Evolutionary conservation across 768 basidiomycete species (phyloP), one percentile per base, ranked within the genome.

Genomic region (Postia placenta): DNA sequence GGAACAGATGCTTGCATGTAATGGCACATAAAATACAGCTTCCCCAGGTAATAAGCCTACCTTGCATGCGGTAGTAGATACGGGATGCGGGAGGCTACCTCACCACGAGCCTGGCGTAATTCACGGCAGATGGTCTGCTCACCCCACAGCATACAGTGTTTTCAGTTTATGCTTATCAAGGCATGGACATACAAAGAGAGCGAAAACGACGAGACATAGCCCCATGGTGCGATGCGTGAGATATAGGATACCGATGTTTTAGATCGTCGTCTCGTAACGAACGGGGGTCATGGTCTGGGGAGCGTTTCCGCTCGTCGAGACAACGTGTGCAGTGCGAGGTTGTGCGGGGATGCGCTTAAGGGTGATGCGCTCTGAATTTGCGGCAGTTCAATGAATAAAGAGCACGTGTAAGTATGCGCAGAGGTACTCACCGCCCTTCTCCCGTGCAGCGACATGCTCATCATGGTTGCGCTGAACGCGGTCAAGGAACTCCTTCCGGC

Each of bases 201-300:
- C 47, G 54, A 54, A 48, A 56, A 53, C 37, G 53, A 49, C 25
- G 42, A 48, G 35, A 47, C 59, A 61, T 57, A 56, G 50, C 51
- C 56, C 43, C 40, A 45, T 40, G 24, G 36, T 39, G 25, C 17
- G 45, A 45, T 37, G 42, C 43, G 45, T 20, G 19, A 27, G 19
- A 39, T n/a, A 39, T 24, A 49, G 25, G 40, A 38, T 35, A 43
- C 15, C 27, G 14, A n/a, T 14, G 37, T 56, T 60, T 83, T 83
- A 96, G 72, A 96, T 95, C 60, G 85, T 92, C 58, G 92, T 96
- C 83, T 95, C 95, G 80, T 97, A 98, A 58, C 80, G 82, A 60
- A 93, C 76, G 58, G 94, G 92, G 56, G 78, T 80, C 70, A 99
- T 91, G 51, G 96, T 98, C 74, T 95, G 86, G 45, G 96, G 91